These are phyloP conservation scores for Gnomoniopsis sp. DNA, from an alignment of 2,329 filamentous ascomycete genomes.

Conservation along the genomic window DNA sequence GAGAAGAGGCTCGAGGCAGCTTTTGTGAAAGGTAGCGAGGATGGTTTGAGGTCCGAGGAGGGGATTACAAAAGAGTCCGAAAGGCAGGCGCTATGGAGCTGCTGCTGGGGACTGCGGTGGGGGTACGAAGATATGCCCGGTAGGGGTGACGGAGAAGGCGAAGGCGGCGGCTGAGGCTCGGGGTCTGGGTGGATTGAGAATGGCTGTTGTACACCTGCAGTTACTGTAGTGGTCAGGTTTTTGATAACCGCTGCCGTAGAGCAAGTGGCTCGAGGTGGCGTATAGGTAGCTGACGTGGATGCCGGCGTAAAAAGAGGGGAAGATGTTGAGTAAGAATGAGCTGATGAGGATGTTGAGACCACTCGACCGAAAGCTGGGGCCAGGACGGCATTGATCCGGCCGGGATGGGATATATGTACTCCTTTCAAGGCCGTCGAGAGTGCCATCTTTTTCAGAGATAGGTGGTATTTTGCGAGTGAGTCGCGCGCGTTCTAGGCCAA, in stretches of 20 bases:
- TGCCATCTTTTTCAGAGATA: conserved; percentile 2
- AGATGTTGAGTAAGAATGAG: conserved; percentile 7
- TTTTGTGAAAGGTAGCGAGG: conserved; percentile 5
- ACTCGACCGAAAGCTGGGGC: conserved; percentile 6
- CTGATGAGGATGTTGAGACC: conserved; percentile 10
- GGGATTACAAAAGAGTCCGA: conserved; percentile 3
- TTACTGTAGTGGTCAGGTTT: not conserved
- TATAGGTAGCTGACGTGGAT: not conserved
- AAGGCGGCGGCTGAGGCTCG: not conserved
- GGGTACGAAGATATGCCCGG: conserved; percentile 10
- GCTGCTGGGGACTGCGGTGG: conserved; percentile 6
- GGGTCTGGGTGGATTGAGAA: conserved; percentile 12
- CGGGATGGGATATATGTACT: conserved; percentile 7
- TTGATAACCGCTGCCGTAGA: not conserved
- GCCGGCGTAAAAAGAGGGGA: conserved; percentile 8
- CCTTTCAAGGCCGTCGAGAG: conserved; percentile 11
- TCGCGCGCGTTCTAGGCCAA: not conserved
- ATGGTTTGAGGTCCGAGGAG: not conserved
- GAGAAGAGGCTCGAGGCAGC: conserved; percentile 10
- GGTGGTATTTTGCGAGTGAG: not conserved
- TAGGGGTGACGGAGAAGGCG: conserved; percentile 10
- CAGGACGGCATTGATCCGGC: not conserved
- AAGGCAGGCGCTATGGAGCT: conserved; percentile 2
- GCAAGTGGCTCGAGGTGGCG: not conserved
- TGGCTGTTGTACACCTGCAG: not conserved